Evolutionary conservation across 495 filamentous ascomycete species (phyloP), one percentile per base, ranked within the genome.

Genomic region (Annulohypoxylon maeteangense): DNA sequence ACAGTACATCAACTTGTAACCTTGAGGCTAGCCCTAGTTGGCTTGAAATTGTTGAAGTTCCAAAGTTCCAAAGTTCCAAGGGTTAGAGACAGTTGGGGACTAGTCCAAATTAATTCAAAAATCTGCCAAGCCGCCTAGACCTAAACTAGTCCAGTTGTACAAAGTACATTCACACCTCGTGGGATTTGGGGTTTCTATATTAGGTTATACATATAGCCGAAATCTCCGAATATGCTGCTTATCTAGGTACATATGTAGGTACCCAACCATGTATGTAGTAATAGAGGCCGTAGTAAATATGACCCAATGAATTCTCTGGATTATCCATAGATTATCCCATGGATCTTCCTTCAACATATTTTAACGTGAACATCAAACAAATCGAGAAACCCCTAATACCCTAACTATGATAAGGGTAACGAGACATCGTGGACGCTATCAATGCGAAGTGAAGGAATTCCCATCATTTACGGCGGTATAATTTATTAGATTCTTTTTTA

Each of bases 11-110:
- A 12, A n/a, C 23, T 14, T 51, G 12, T 2, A 40, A 40, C 36
- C 36, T 8, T 50, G 22, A 3, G 20, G 20, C 8, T 12, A 25
- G 45, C 16, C 45, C 18, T 50, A 50, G 45, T 25, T 50, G 20
- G 23, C 12, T 25, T 50, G 12, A 62, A 53, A 40, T 38, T 53
- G 60, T 40, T 62, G 60, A 62, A 54, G 36, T 31, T 63, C 25
- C 14, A 29, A 55, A 25, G 23, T 42, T 42, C 38, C 38, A 11
- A 42, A 12, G 40, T 40, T 40, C 12, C 36, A 40, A 40, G 36
- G 36, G 36, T 40, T 14, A 14, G 12, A 4, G 32, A 11, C 7
- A 36, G 5, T n/a, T n/a, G 10, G 10, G 36, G 36, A 40, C 14
- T 42, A 14, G 40, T 18, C n/a, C n/a, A 44, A 44, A 44, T 44